Conservation (phyloP, 2,329 filamentous ascomycete species). For the Dryadomyces quercivorus region DNA sequence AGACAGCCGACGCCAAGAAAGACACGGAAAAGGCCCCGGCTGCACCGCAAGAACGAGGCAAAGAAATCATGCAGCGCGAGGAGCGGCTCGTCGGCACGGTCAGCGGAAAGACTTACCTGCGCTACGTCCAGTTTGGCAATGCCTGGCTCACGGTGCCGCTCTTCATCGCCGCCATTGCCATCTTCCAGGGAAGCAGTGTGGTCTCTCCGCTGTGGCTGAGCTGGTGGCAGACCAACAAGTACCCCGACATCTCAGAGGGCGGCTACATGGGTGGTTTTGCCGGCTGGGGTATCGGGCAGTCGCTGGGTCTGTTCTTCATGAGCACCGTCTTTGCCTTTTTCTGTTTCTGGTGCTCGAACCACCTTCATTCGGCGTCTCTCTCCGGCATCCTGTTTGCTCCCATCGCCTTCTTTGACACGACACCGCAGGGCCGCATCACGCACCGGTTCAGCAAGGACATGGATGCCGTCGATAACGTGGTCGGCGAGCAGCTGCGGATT, state of each 20-base stretch:
- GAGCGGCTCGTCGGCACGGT: conserved; percentile 48
- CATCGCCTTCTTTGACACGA: conserved; percentile 96
- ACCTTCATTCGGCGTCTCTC: conserved; percentile 18
- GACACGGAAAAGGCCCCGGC: neutral
- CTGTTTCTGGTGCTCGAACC: conserved; percentile 33
- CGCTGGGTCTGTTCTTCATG: conserved; percentile 47
- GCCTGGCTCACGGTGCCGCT: conserved; percentile 42
- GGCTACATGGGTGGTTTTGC: conserved; percentile 46
- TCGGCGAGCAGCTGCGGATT: conserved; percentile 77
- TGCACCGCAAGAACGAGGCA: conserved; percentile 4
- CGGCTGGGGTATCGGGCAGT: conserved; percentile 40
- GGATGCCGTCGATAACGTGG: conserved; percentile 86
- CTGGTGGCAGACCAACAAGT: conserved; percentile 53
- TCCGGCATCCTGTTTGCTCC: conserved; percentile 53
- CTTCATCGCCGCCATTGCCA: conserved; percentile 34
- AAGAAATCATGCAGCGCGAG: conserved; percentile 39
- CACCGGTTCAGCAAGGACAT: conserved; percentile 98
- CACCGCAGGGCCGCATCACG: conserved; percentile 89
- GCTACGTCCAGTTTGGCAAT: conserved; percentile 51
- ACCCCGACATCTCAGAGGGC: conserved; percentile 21
- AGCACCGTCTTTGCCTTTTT: conserved; percentile 38
- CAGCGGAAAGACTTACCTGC: conserved; percentile 47
- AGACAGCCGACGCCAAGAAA: neutral
- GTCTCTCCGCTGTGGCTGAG: conserved; percentile 55
- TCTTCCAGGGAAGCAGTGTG: conserved; percentile 51